Base-by-base conservation (phyloP, 148 eudicot species). In the Rheum nobile region DNA sequence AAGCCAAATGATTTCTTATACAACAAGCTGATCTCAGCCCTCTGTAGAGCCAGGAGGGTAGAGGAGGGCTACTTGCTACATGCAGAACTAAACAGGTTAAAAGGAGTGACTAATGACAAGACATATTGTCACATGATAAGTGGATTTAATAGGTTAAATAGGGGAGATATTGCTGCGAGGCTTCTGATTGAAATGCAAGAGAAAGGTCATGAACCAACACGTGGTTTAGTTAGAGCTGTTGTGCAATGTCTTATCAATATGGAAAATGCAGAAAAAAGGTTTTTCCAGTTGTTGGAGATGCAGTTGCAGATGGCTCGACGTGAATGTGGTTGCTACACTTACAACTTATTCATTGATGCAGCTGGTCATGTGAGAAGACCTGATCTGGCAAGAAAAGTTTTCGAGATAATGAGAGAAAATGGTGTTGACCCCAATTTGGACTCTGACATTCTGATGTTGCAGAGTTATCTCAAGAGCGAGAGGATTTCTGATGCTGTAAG, bases 131-230 rank as follows among this genome's bases (percentile, higher is more conserved):
- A 79, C 81, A 78, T 94, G 86, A 88, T 94, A 71, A 11, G 43
- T n/a, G 93, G 88, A 32, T 91, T 86, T 77, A 85, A 70, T 50
- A 80, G 77, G 71, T 43, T 71, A 29, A 77, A 75, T 11, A 85
- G 90, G 81, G 93, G 87, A 63, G 93, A 90, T 73, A 85, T 89
- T 74, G 86, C 96, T 28, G 85, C 88, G 21, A 87, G 83, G 75
- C 85, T 91, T 74, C 86, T 94, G 41, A 71, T 89, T 57, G 97
- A 91, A 79, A 94, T 94, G 98, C 97, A 91, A 91, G 93, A 86
- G 77, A 94, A 82, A 75, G 97, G 96, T 70, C 81, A 86, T 77
- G 28, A 47, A 31, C 86, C 89, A 12, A 44, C 74, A 13, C 75
- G 76, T 34, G 75, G 16, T 81, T 67, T 91, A 76, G 83, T 82